phyloP scores from a whole-genome alignment of 208 protist species.

The Wallacemonas sp. region DNA sequence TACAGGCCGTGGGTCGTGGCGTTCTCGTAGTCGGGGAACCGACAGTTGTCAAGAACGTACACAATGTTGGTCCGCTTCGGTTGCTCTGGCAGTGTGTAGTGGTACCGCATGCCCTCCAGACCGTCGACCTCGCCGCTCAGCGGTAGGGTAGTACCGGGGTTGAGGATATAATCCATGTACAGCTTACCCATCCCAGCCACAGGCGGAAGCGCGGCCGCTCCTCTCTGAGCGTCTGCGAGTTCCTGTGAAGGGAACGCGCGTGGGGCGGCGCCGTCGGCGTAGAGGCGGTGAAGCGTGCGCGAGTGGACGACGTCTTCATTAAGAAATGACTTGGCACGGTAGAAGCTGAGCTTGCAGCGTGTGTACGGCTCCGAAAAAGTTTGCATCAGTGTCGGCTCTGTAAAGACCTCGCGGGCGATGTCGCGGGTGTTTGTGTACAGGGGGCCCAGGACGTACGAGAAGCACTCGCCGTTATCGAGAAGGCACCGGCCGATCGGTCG shows the following conservation, averaged over 20 bases:
- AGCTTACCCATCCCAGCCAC: background rate
- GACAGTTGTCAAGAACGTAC: background rate
- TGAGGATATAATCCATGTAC: background rate
- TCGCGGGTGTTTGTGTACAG: slow-evolving; percentile 1
- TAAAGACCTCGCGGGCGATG: slow-evolving; percentile 1
- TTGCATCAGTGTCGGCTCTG: background rate
- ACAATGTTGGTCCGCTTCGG: background rate
- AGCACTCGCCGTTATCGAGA: background rate
- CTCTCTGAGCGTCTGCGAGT: background rate
- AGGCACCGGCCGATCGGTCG: background rate
- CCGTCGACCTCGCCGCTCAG: background rate
- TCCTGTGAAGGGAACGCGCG: background rate
- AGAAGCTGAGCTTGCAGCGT: slow-evolving; percentile 1
- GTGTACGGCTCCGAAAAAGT: slow-evolving; percentile 1
- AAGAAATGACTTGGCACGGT: background rate
- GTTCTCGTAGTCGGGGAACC: slow-evolving; percentile 4
- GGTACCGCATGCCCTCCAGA: background rate
- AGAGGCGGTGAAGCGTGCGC: background rate
- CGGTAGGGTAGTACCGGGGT: background rate
- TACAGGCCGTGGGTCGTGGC: background rate
- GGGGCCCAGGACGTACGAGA: background rate
- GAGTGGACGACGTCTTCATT: slow-evolving; percentile 1
- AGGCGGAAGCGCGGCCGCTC: background rate
- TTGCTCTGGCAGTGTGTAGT: background rate
- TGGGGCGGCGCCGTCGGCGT: background rate